Base-by-base conservation (phyloP, 257 asterid genomes). In the Nicotiana otophora region DNA sequence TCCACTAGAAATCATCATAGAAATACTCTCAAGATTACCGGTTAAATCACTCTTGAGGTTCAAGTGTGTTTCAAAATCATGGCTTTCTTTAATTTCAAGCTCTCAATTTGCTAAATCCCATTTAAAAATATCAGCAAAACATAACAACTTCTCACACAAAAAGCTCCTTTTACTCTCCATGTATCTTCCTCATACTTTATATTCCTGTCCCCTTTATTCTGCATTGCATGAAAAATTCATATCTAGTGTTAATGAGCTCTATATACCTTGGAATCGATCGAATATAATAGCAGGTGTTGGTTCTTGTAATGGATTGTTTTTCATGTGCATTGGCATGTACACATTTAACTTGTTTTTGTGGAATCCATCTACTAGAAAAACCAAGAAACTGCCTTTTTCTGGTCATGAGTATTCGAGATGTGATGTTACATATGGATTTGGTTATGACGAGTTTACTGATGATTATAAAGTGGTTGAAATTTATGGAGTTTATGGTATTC, bases 401-500 rank as follows among this genome's bases (percentile, higher is more conserved):
- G 54, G 53, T 14, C 78, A 70, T 15, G 60, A 61, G 12, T 72
- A 36, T 20, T 79, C 46, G 4, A 86, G 87, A 0, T 85, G 80
- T 65, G 85, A 84, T 60, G 57, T 83, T 66, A 34, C 77, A 2
- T 89, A 68, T 84, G 94, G 92, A 1, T 88, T 90, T 80, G 92
- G 96, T 72, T 89, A 39, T 26, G 67, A 85, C 34, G 91, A 84
- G 81, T 34, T 34, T 2, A 76, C 33, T n/a, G 91, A 82, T 69
- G 94, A 90, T 84, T 92, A 89, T 30, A 89, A 92, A 83, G 90
- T 92, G 67, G 83, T 92, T 15, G 86, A 89, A 10, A 26, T 92
- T 63, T 84, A 74, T 83, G 84, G 84, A 5, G 79, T 5, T 72
- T 64, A 58, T 72, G 87, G 67, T 3, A 7, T 54, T 61, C 81